Evolutionary conservation across 1,284 basidiomycete species (phyloP), one percentile per base, ranked within the genome.

Genomic region (Sutorius eximius): DNA sequence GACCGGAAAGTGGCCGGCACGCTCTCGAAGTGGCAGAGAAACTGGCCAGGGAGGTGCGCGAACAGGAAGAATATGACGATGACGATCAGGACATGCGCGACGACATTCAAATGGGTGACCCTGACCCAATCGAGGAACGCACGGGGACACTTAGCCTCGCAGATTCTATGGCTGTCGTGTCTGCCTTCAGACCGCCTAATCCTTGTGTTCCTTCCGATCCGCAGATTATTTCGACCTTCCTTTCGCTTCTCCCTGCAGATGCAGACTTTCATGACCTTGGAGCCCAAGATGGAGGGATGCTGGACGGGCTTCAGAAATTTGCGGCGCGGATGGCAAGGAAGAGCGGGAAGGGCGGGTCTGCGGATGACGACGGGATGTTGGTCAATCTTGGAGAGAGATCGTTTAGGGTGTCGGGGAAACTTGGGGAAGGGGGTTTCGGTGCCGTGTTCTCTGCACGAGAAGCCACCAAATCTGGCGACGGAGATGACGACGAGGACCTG

Each of bases 351-450:
- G 73, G 78, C 5, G 60, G 67, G 9, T 62, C 76, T 24, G 75
- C 77, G 30, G 72, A 77, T 32, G 69, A 74, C 22, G 73, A 75
- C 13, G 70, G 67, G 16, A 75, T 83, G 64, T 61, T 78, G 7
- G 61, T 89, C 30, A 70, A 67, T 2, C 75, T 98, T 9, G 79
- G 76, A 32, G 84, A 80, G 4, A 81, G 81, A 56, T 75, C 74
- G 44, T 93, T 90, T 65, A 80, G 81, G 49, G 82, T 98, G 10
- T 75, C 79, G 6, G 88, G 89, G 59, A 98, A 98, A 73, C 80
- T 99, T 22, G 97, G 97, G 6, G 96, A 99, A 75, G 97, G 97
- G 7, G 95, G 95, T 0, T 99, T 95, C 64, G 97, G 96, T 0
- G 85, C 90, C 3, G 97, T 99, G 11, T 99, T 97, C 76, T 84